Conservation (phyloP, 2,329 filamentous ascomycete species). For the Aspergillus novoparasiticus region DNA sequence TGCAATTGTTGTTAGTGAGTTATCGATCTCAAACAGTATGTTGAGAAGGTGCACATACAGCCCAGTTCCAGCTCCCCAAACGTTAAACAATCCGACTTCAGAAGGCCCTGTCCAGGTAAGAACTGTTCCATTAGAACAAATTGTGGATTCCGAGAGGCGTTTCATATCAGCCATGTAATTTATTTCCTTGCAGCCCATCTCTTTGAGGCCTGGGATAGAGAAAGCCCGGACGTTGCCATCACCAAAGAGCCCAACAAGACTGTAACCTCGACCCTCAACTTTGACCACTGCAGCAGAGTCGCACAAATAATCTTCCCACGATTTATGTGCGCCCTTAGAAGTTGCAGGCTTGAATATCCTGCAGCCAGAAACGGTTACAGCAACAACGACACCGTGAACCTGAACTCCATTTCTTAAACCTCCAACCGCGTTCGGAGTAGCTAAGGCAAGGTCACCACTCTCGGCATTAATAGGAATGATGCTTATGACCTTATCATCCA, state of each 20-base stretch:
- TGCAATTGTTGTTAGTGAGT: constrained; percentile 20
- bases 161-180: constrained; percentile 70
- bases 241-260: constrained; percentile 80
- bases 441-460: constrained; percentile 72
- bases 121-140: constrained; percentile 78
- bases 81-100: constrained; percentile 78
- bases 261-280: constrained; percentile 73
- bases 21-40: not conserved
- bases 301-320: constrained; percentile 81
- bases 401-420: constrained; percentile 73
- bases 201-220: constrained; percentile 83
- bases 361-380: constrained; percentile 72
- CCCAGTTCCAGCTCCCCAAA: constrained; percentile 75
- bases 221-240: constrained; percentile 79
- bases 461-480: constrained; percentile 80
- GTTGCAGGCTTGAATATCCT: constrained; percentile 84
- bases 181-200: constrained; percentile 71
- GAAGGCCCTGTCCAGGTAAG: constrained; percentile 87
- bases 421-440: constrained; percentile 74
- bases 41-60: constrained; percentile 53
- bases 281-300: constrained; percentile 77
- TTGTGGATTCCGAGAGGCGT: constrained; percentile 68
- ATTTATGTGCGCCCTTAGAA: constrained; percentile 87
- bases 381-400: constrained; percentile 79
- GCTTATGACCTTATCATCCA: constrained; percentile 72